phyloP scores from a whole-genome alignment of 2,329 filamentous ascomycete species.

The Pseudogymnoascus sp. region DNA sequence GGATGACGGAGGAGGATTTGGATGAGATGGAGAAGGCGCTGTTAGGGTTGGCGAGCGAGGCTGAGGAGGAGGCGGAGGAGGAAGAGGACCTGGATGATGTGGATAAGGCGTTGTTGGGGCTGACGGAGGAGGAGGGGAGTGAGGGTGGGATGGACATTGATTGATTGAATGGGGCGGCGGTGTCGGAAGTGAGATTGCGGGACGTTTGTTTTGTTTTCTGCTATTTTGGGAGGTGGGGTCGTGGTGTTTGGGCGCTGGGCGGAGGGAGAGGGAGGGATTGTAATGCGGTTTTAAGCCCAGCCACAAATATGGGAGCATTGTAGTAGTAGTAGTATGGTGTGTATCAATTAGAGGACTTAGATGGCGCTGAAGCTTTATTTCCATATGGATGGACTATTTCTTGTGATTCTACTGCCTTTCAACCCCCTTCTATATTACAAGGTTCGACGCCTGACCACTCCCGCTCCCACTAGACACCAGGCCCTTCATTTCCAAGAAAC shows the following conservation, averaged over 20 bases:
- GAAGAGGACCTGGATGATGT: conserved; percentile 39
- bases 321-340: conserved; percentile 8
- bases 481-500: background rate
- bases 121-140: conserved; percentile 26
- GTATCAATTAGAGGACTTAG: conserved; percentile 4
- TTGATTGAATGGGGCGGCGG: conserved; percentile 10
- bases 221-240: background rate
- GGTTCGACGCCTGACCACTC: background rate
- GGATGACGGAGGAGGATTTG: conserved; percentile 36
- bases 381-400: background rate
- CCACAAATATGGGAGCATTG: background rate
- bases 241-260: conserved; percentile 1
- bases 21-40: conserved; percentile 48
- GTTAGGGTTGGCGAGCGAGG: conserved; percentile 38
- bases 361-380: background rate
- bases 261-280: background rate
- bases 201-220: background rate
- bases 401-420: background rate
- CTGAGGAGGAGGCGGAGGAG: conserved; percentile 32
- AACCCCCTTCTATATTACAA: background rate
- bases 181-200: background rate
- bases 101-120: conserved; percentile 30
- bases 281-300: conserved; percentile 2
- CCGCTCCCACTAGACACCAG: background rate
- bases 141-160: conserved; percentile 26